Evolutionary conservation across 1,139 yeast genomes (phyloP).

Genomic region (Hyphopichia buzzinii): DNA sequence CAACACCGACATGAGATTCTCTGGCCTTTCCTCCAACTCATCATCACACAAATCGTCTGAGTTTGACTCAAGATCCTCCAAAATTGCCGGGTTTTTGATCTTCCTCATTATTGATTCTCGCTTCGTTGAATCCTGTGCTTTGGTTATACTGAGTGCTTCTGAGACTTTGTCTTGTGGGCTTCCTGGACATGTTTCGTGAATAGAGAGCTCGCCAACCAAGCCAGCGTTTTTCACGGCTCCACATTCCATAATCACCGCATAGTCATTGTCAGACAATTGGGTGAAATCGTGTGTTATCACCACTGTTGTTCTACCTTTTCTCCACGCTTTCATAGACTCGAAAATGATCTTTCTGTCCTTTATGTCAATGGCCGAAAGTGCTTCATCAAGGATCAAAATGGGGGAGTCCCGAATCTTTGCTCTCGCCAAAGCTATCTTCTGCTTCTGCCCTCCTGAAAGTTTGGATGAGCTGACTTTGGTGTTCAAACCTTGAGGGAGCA

Average conservation of each 20-base stretch:
- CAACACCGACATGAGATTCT: slow-evolving; percentile 23
- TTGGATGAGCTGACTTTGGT: slow-evolving; percentile 49
- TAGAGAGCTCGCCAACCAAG: neutral
- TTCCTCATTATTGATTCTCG: neutral
- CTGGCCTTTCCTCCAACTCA: slow-evolving; percentile 8
- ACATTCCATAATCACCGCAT: slow-evolving; percentile 53
- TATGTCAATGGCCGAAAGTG: slow-evolving; percentile 76
- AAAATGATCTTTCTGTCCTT: slow-evolving; percentile 44
- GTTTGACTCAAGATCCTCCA: slow-evolving; percentile 20
- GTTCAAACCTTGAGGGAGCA: slow-evolving; percentile 53
- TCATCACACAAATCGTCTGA: slow-evolving; percentile 3
- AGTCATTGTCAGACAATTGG: slow-evolving; percentile 54
- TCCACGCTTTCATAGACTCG: slow-evolving; percentile 53
- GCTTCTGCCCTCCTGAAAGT: slow-evolving; percentile 92
- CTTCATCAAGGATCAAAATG: slow-evolving; percentile 78
- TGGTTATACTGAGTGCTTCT: neutral
- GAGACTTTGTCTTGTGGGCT: neutral
- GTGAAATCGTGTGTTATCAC: slow-evolving; percentile 74
- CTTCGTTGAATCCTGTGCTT: neutral
- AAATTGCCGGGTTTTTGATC: slow-evolving; percentile 23
- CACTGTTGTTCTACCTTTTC: slow-evolving; percentile 71
- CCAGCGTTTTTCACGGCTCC: slow-evolving; percentile 49
- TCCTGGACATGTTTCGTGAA: too few relatives aligned
- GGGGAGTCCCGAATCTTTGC: slow-evolving; percentile 73
- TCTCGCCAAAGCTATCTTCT: slow-evolving; percentile 77